Base-by-base conservation (phyloP, 2,329 filamentous ascomycete genomes). In the Rhynchosporium secalis region DNA sequence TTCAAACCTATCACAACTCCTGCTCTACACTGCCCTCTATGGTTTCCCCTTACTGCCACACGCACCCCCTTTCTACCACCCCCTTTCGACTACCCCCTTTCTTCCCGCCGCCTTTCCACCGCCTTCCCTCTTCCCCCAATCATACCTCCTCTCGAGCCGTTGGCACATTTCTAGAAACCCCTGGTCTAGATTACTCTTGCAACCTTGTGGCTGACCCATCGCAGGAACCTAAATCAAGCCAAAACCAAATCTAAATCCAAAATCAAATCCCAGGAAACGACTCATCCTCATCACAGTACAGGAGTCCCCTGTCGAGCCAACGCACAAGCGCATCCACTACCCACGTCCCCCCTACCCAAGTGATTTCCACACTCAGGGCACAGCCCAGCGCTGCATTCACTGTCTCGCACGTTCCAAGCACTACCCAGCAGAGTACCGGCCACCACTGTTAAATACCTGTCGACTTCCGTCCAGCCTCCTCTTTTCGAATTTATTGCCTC, bases 111-210 rank as follows among this genome's bases (percentile, higher is more conserved):
- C 52, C 26, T 29, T 41, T 7, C 43, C 62, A 65, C 62, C 62
- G 62, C 20, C 62, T 46, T 62, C 61, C 31, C 13, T 29, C 28
- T 20, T 49, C 20, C n/a, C 20, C 62, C 31, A 65, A 60, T 62
- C 49, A 65, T 6, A 47, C 4, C 45, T 4, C 20, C 1, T 20
- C 20, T 20, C 20, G 20, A 20, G 20, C 1, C 36, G 55, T 7
- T 61, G 36, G 66, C 47, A 62, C 65, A 58, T 20, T 66, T 65
- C 67, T 62, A 68, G 63, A 65, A 66, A 20, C 46, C 62, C 59
- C 63, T 59, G 51, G 58, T 56, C 58, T 5, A 13, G 41, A 43
- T 43, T 43, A 56, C 33, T 62, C 43, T 58, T 56, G 52, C 46
- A 58, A 51, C 60, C 58, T 28, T 61, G 64, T 65, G 60, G 63